Percentiles rank a stretch among this genome's conserved stretches.
phyloP scores from a whole-genome alignment of 306 rosid genomes.

The Fagus sylvatica region DNA sequence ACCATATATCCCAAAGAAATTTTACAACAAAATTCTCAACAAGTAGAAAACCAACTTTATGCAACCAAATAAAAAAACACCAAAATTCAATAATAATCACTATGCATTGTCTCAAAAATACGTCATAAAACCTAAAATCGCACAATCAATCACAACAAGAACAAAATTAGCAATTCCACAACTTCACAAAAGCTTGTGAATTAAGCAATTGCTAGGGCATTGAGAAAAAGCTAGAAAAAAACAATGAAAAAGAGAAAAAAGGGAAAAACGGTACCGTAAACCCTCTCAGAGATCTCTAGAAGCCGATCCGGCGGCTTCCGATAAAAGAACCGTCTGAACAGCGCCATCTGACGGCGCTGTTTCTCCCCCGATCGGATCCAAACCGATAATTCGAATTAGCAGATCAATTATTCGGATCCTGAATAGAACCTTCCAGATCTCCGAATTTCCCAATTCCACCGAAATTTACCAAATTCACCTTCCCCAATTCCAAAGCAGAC shows the following conservation, averaged over 20 bases:
- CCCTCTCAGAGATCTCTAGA: conserved; percentile 95
- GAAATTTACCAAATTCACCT: conserved; percentile 11
- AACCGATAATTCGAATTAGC: conserved; percentile 50
- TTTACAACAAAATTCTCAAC: conserved; percentile 1
- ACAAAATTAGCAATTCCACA: conserved; percentile 23
- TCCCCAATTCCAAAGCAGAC: background rate
- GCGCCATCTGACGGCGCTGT: conserved; percentile 99
- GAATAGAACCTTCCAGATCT: conserved; percentile 45
- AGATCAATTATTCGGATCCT: conserved; percentile 35
- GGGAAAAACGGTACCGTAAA: conserved; percentile 57
- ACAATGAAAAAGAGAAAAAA: background rate
- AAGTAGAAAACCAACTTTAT: background rate
- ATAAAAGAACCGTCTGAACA: conserved; percentile 91
- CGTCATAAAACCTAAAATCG: conserved; percentile 1
- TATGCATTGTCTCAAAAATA: conserved; percentile 39
- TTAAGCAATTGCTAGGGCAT: conserved; percentile 12
- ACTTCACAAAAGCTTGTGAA: conserved; percentile 11
- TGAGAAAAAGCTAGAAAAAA: conserved; percentile 5
- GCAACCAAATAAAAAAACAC: background rate
- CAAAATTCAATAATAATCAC: conserved; percentile 29
- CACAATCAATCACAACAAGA: conserved; percentile 3
- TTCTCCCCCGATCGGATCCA: conserved; percentile 83
- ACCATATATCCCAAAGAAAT: background rate
- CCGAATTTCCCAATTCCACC: conserved; percentile 33
- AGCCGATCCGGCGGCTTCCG: conserved; percentile 99